A percentile compares a stretch with the other conserved stretches of the same genome.
phyloP scores from a whole-genome alignment of 345 rosid genomes.

The Alliaria petiolata region DNA sequence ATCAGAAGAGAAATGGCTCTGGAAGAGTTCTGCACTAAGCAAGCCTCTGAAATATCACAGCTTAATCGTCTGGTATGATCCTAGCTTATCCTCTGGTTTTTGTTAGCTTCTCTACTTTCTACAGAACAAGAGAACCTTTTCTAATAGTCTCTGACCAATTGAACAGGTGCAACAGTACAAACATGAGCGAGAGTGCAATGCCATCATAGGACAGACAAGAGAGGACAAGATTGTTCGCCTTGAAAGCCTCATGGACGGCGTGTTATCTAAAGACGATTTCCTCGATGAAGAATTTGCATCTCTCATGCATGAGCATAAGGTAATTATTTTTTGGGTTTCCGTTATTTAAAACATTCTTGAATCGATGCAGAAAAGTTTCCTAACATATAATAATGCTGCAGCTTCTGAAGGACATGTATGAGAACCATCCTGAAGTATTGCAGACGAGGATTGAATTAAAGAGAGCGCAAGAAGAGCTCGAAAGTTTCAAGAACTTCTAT shows the following conservation, averaged over 20 bases:
- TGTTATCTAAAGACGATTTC: constrained; percentile 80
- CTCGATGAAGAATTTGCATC: constrained; percentile 80
- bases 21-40: constrained; percentile 89
- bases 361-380: constrained; percentile 12
- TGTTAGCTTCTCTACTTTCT: neutral
- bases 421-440: constrained; percentile 85
- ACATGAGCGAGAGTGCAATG: constrained; percentile 97
- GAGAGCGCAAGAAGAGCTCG: constrained; percentile 80
- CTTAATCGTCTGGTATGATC: constrained; percentile 84
- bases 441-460: constrained; percentile 70
- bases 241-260: constrained; percentile 96
- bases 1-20: constrained; percentile 98
- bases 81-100: constrained; percentile 17
- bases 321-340: constrained; percentile 10
- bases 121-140: neutral
- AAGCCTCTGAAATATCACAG: constrained; percentile 81
- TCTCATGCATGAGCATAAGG: constrained; percentile 80
- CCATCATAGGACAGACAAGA: constrained; percentile 81
- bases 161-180: constrained; percentile 94
- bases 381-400: constrained; percentile 34
- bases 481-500: constrained; percentile 65
- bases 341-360: neutral
- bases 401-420: constrained; percentile 90
- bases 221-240: constrained; percentile 93
- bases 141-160: neutral